Conservation (phyloP, 371 early-diverging fungal genomes). For the Furculomyces boomerangus region DNA sequence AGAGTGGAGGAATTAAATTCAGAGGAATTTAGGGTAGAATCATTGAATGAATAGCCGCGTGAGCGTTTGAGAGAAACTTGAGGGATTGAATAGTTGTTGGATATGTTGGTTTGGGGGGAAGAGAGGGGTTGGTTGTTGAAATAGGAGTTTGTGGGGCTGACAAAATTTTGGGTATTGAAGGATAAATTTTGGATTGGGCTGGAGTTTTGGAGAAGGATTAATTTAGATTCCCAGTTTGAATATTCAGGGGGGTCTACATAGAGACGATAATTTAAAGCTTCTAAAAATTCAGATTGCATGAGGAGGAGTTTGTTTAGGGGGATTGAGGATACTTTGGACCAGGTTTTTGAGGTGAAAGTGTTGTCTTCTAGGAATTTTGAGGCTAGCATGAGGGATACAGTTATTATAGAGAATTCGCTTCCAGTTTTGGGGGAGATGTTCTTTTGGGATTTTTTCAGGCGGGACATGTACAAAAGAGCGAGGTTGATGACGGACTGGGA, state of each 20-base stretch:
- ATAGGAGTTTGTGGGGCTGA: neutral
- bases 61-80: neutral
- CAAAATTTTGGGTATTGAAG: neutral
- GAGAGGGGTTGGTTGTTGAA: neutral
- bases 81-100: neutral
- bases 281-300: constrained; percentile 55
- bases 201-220: constrained; percentile 5
- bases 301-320: constrained; percentile 40
- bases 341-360: constrained; percentile 48
- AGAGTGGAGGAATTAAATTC: neutral
- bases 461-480: constrained; percentile 18
- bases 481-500: constrained; percentile 19
- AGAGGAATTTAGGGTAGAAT: neutral
- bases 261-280: constrained; percentile 31
- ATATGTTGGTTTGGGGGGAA: neutral
- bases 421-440: constrained; percentile 25
- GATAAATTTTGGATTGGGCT: neutral
- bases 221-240: constrained; percentile 18
- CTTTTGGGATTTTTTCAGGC: constrained; percentile 13
- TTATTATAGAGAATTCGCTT: constrained; percentile 57
- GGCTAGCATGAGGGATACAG: constrained; percentile 56
- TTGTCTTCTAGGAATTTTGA: constrained; percentile 50
- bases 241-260: constrained; percentile 20
- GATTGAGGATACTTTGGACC: constrained; percentile 50
- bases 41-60: too few relatives aligned